Evolutionary conservation across 2,329 filamentous ascomycete species (phyloP).

Genomic region (Diaporthe citriasiana): DNA sequence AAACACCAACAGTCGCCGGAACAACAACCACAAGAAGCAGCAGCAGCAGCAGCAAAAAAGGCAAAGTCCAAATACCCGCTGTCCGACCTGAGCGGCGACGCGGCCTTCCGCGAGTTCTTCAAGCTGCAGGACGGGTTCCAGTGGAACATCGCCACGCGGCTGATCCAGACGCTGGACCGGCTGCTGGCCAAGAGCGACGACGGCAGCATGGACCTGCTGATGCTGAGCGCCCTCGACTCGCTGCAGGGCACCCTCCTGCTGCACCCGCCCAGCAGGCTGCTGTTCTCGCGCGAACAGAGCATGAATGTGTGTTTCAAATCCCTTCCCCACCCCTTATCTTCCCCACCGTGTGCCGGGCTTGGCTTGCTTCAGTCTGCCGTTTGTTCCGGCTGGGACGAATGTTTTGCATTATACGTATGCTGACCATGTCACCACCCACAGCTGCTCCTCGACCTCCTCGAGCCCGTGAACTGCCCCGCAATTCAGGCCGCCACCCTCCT

Average conservation of each 20-base stretch:
- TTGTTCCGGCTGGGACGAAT: too few relatives aligned
- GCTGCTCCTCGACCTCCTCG: slow-evolving; percentile 93
- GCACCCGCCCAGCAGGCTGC: slow-evolving; percentile 87
- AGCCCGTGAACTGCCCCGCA: slow-evolving; percentile 90
- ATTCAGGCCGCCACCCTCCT: slow-evolving; percentile 93
- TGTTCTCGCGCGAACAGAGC: slow-evolving; percentile 90
- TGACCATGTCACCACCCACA: slow-evolving; percentile 36
- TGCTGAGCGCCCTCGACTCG: slow-evolving; percentile 88
- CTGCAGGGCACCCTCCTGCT: slow-evolving; percentile 90
- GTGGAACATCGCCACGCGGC: slow-evolving; percentile 92
- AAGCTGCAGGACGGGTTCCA: slow-evolving; percentile 97
- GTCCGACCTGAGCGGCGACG: slow-evolving; percentile 80
- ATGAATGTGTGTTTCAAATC: slow-evolving; percentile 80
- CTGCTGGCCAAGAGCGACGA: slow-evolving; percentile 86
- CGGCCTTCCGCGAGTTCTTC: slow-evolving; percentile 95
- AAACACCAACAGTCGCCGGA: slow-evolving; percentile 35
- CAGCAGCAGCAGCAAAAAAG: not conserved
- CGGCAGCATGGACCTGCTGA: slow-evolving; percentile 88
- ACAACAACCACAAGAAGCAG: slow-evolving; percentile 22
- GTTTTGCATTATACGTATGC: too few relatives aligned
- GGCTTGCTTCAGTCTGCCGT: too few relatives aligned
- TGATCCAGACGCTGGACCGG: slow-evolving; percentile 88
- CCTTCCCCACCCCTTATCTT: too few relatives aligned
- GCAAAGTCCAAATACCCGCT: slow-evolving; percentile 55
- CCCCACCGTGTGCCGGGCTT: too few relatives aligned